phyloP scores from a whole-genome alignment of 2,329 filamentous ascomycete genomes.

The Escovopsis weberi region DNA sequence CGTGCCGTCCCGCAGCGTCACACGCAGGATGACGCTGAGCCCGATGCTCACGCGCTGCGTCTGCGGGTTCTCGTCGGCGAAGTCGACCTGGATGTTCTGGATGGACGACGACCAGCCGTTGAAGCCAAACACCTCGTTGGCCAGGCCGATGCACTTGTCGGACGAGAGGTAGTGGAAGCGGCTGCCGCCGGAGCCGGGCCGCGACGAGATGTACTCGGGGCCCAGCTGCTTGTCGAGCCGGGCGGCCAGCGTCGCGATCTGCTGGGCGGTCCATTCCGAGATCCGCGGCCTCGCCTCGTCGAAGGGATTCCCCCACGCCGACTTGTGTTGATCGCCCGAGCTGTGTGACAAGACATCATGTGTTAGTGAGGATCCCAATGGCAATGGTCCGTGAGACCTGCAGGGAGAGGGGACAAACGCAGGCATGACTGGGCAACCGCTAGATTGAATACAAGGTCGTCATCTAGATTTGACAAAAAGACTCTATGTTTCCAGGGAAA shows the following conservation, averaged over 20 bases:
- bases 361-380: too few species aligned
- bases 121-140: conserved; percentile 92
- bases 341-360: conserved; percentile 25
- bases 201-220: conserved; percentile 85
- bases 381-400: not conserved
- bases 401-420: conserved; percentile 21
- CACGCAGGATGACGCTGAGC: conserved; percentile 76
- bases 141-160: conserved; percentile 89
- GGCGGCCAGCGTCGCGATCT: conserved; percentile 77
- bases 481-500: too few species aligned
- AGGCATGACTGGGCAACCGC: conserved; percentile 22
- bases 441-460: conserved; percentile 7
- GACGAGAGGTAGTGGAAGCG: conserved; percentile 92
- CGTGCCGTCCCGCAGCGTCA: conserved; percentile 86
- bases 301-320: conserved; percentile 58
- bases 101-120: conserved; percentile 98
- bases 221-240: conserved; percentile 87
- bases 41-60: conserved; percentile 72
- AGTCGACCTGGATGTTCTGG: conserved; percentile 87
- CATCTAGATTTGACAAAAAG: conserved; percentile 9
- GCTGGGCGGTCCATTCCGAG: conserved; percentile 70
- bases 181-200: conserved; percentile 67
- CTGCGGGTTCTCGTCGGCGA: conserved; percentile 72
- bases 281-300: conserved; percentile 55
- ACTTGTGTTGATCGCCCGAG: conserved; percentile 48